These are phyloP conservation scores for Gleditsia sinensis DNA, from an alignment of 306 rosid species.

Conservation along the genomic window DNA sequence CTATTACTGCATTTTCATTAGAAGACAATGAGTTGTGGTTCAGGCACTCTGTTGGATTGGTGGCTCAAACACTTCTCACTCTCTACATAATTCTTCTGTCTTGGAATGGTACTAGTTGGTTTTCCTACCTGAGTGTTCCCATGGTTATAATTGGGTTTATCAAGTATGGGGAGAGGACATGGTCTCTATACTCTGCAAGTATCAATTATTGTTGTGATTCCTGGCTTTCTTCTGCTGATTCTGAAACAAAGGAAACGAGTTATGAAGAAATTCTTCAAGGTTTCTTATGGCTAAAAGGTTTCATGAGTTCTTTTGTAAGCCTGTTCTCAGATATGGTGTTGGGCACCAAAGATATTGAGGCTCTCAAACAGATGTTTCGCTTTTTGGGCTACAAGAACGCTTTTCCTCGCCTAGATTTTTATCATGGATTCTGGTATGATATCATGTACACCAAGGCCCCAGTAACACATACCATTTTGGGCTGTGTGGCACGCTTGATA, in stretches of 20 bases:
- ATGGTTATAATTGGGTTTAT: not conserved
- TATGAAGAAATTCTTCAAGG: not conserved
- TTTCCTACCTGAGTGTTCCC: not conserved
- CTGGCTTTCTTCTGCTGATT: not conserved
- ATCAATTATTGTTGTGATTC: not conserved
- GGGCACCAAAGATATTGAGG: not conserved
- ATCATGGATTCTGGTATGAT: not conserved
- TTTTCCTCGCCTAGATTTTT: not conserved
- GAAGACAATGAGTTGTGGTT: constrained; percentile 21
- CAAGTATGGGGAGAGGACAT: constrained; percentile 9
- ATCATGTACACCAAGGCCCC: not conserved
- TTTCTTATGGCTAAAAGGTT: no score
- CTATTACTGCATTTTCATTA: not conserved
- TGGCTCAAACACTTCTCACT: not conserved
- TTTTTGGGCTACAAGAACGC: not conserved
- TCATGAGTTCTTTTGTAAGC: not conserved
- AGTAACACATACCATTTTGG: not conserved
- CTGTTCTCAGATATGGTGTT: not conserved
- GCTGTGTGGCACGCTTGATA: not conserved
- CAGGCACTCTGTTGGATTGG: not conserved
- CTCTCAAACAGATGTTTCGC: no score
- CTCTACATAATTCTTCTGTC: not conserved
- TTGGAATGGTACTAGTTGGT: not conserved
- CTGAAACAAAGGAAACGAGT: not conserved
- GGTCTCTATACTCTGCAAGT: not conserved